These are phyloP conservation scores for Carex kokanica DNA, from an alignment of 176 grass and related monocot species.

Conservation along the genomic window DNA sequence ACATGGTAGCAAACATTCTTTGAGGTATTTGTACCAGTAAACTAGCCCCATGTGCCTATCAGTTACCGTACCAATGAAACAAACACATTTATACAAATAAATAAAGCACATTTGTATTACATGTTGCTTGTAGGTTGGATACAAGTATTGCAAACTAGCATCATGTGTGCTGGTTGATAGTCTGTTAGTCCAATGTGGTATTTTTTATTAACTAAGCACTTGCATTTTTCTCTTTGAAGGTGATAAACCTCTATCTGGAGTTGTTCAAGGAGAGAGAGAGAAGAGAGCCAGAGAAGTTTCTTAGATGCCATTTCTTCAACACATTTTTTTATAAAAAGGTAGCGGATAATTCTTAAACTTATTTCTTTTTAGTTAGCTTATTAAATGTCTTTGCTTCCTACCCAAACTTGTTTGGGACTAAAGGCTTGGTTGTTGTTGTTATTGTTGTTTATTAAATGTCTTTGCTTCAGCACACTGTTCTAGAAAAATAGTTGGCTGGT, in stretches of 20 bases:
- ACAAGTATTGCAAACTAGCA: background rate
- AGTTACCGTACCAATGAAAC: background rate
- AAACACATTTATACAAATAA: background rate
- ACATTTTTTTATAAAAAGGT: slow-evolving; percentile 89
- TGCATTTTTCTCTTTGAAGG: slow-evolving; percentile 32
- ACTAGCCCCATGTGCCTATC: background rate
- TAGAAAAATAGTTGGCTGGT: background rate
- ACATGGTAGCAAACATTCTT: background rate
- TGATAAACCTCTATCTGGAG: slow-evolving; percentile 85
- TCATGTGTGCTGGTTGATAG: background rate
- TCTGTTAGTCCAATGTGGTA: background rate
- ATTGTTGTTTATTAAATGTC: background rate
- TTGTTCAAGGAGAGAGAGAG: slow-evolving; percentile 72
- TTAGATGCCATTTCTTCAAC: slow-evolving; percentile 90
- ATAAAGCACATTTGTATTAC: background rate
- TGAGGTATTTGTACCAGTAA: background rate
- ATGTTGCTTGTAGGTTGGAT: background rate
- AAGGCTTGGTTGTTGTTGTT: too few relatives aligned
- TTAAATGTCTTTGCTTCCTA: background rate
- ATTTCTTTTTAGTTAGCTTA: background rate
- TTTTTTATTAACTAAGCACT: background rate
- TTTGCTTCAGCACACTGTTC: background rate
- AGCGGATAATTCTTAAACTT: background rate
- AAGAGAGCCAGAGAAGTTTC: slow-evolving; percentile 53
- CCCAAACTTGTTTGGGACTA: too few relatives aligned